A percentile compares a stretch with the other conserved stretches of the same genome.
Evolutionary conservation across 805 yeast species (phyloP).

Genomic region (Naumovozyma dairenensis): DNA sequence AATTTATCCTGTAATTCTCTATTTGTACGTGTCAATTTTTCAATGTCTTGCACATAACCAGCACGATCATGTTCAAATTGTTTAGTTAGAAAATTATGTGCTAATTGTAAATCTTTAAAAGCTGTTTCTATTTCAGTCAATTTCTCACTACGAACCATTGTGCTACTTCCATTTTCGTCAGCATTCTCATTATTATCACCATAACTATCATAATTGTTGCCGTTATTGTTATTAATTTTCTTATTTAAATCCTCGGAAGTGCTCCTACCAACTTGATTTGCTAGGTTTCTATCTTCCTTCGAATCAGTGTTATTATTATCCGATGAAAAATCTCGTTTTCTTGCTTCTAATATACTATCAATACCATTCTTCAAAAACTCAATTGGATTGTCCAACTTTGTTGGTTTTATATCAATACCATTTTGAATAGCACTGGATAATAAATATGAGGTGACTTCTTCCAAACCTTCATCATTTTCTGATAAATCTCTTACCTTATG

Average conservation of each 20-base stretch:
- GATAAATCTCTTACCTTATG: neutral
- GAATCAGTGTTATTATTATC: neutral
- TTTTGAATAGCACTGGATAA: conserved; percentile 23
- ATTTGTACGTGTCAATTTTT: conserved; percentile 43
- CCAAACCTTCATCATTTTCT: conserved; percentile 7
- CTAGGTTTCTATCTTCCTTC: neutral
- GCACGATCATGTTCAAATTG: conserved; percentile 60
- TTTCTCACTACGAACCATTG: neutral
- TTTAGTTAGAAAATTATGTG: conserved; percentile 57
- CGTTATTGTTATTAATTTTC: neutral
- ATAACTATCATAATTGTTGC: neutral
- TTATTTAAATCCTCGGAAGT: neutral
- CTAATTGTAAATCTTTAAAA: conserved; percentile 56
- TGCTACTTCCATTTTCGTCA: neutral
- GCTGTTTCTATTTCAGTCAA: conserved; percentile 42
- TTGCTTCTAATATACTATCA: conserved; percentile 15
- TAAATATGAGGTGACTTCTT: conserved; percentile 25
- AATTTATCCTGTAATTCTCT: conserved; percentile 43
- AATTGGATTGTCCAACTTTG: conserved; percentile 14
- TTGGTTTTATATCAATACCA: conserved; percentile 22
- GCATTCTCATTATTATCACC: neutral
- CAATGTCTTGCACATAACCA: conserved; percentile 43
- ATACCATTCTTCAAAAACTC: conserved; percentile 24
- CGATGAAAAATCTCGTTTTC: neutral
- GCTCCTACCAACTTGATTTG: neutral